These are phyloP conservation scores for Pythium guiyangense DNA, from an alignment of 352 stramenopile genomes.

Conservation along the genomic window DNA sequence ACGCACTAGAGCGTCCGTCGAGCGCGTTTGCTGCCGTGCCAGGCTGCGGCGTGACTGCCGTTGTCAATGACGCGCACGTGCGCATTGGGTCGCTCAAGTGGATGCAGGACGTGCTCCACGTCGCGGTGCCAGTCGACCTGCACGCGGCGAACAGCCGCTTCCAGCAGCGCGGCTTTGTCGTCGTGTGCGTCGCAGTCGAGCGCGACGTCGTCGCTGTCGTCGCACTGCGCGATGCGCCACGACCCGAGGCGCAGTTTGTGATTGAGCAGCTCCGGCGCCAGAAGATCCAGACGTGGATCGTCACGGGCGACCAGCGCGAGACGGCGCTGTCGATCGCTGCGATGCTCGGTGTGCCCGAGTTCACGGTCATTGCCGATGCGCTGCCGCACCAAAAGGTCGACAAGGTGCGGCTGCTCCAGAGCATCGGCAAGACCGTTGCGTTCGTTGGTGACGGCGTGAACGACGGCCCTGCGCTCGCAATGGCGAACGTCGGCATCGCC, in stretches of 20 bases:
- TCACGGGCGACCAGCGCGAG: constrained; percentile 67
- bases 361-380: constrained; percentile 54
- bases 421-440: constrained; percentile 62
- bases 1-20: constrained; percentile 17
- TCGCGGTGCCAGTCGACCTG: constrained; percentile 39
- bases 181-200: constrained; percentile 56
- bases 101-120: constrained; percentile 47
- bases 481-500: constrained; percentile 61
- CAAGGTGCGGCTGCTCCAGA: constrained; percentile 64
- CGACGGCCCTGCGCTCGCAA: constrained; percentile 61
- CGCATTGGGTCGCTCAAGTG: constrained; percentile 65
- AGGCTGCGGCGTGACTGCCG: constrained; percentile 55
- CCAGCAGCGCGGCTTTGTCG: constrained; percentile 45
- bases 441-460: constrained; percentile 79
- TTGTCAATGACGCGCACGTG: constrained; percentile 26
- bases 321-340: constrained; percentile 51
- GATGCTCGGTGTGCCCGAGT: constrained; percentile 42
- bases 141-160: constrained; percentile 37
- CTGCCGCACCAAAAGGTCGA: constrained; percentile 78
- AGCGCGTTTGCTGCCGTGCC: constrained; percentile 42
- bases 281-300: constrained; percentile 68
- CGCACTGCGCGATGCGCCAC: constrained; percentile 44
- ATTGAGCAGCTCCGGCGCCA: constrained; percentile 46
- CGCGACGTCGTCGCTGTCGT: constrained; percentile 46
- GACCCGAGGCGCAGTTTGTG: constrained; percentile 44